Conservation (phyloP, 31 red algal species). For the Odonthalia washingtoniensis region DNA sequence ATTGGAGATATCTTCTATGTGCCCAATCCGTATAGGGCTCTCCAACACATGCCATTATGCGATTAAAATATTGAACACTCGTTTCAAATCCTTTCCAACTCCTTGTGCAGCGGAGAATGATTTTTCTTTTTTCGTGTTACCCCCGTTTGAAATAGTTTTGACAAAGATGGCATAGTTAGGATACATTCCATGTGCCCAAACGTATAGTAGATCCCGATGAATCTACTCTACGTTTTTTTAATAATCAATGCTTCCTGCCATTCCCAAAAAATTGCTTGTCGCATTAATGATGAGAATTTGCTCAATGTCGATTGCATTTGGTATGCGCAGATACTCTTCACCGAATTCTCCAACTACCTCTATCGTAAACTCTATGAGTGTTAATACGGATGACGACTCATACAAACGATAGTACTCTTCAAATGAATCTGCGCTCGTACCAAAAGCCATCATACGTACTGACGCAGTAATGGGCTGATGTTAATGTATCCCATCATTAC, state of each 20-base stretch:
- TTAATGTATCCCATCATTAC: slow-evolving; percentile 17
- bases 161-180: slow-evolving; percentile 33
- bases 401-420: background rate
- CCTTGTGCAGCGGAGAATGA: slow-evolving; percentile 14
- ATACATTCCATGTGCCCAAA: slow-evolving; percentile 32
- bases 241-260: slow-evolving; percentile 20
- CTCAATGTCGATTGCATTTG: slow-evolving; percentile 15
- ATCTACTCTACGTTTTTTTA: slow-evolving; percentile 8
- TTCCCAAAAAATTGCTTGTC: background rate
- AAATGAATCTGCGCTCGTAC: background rate
- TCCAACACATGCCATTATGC: slow-evolving; percentile 13
- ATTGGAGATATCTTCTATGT: slow-evolving; percentile 12
- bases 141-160: slow-evolving; percentile 13
- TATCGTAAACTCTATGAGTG: background rate
- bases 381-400: slow-evolving; percentile 1
- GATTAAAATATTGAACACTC: slow-evolving; percentile 28
- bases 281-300: slow-evolving; percentile 29
- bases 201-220: slow-evolving; percentile 18
- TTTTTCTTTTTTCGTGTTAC: slow-evolving; percentile 16
- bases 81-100: slow-evolving; percentile 24
- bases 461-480: background rate
- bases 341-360: background rate
- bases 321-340: slow-evolving; percentile 11
- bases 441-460: slow-evolving; percentile 1
- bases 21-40: slow-evolving; percentile 8